Percentiles rank a stretch among this genome's conserved stretches.
phyloP scores from a whole-genome alignment of 306 rosid species.

The Fragaria iinumae region DNA sequence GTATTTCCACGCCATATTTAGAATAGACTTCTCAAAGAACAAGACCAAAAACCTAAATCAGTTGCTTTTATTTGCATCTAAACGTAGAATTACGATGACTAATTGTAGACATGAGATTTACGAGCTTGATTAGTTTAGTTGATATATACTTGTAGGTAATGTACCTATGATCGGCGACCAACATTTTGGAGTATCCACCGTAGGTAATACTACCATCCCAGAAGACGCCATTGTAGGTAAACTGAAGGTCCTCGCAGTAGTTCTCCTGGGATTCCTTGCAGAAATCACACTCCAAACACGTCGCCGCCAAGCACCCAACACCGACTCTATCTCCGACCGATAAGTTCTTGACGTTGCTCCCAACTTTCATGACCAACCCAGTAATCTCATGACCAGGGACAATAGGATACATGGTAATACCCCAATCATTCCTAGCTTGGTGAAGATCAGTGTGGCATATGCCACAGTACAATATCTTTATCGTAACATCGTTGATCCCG shows the following conservation, averaged over 20 bases:
- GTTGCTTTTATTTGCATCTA: not conserved
- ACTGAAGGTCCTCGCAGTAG: constrained; percentile 51
- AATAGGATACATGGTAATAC: constrained; percentile 68
- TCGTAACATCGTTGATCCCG: constrained; percentile 59
- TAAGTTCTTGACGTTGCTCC: constrained; percentile 57
- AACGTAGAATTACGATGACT: not conserved
- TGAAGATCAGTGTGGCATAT: constrained; percentile 82
- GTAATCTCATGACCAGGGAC: constrained; percentile 81
- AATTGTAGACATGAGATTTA: not conserved
- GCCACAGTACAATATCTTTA: constrained; percentile 59
- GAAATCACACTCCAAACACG: constrained; percentile 61
- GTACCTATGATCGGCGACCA: constrained; percentile 67
- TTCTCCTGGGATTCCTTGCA: constrained; percentile 54
- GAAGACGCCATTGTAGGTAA: constrained; percentile 61
- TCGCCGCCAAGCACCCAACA: constrained; percentile 67
- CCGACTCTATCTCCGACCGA: constrained; percentile 66
- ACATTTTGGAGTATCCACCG: constrained; percentile 65
- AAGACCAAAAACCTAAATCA: not conserved
- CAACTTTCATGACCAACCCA: constrained; percentile 63
- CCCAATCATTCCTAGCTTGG: constrained; percentile 61
- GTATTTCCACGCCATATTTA: too few species aligned
- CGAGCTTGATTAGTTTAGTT: not conserved
- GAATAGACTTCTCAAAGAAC: not conserved
- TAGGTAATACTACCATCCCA: constrained; percentile 86
- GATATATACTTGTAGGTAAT: not conserved